Percentiles rank a stretch among this genome's conserved stretches.
phyloP scores from a whole-genome alignment of 257 asterid genomes.

The Przewalskia tangutica region DNA sequence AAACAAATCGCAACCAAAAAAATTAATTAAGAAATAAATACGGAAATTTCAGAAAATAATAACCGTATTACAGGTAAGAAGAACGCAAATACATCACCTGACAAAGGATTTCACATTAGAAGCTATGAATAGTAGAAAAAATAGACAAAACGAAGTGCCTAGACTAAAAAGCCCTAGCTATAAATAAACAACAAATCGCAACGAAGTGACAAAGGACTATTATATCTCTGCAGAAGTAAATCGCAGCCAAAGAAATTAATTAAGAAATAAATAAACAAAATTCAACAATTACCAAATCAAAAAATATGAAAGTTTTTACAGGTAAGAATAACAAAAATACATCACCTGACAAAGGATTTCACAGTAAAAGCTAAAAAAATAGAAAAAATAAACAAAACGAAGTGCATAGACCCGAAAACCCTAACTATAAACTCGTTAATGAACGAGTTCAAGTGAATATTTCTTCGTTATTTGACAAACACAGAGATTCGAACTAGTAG shows the following conservation, averaged over 20 bases:
- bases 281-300: too few relatives aligned
- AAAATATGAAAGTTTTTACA: background rate
- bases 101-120: background rate
- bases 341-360: background rate
- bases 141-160: background rate
- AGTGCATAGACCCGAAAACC: background rate
- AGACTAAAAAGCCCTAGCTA: background rate
- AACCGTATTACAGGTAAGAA: background rate
- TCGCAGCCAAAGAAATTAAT: background rate
- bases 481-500: background rate
- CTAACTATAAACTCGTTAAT: background rate
- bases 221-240: slow-evolving; percentile 2
- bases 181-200: background rate
- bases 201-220: background rate
- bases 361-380: background rate
- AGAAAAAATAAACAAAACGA: background rate
- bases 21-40: background rate
- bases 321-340: background rate
- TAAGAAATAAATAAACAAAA: background rate
- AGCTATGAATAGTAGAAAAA: background rate
- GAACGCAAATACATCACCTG: background rate
- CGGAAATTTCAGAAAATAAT: background rate
- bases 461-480: background rate
- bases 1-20: background rate
- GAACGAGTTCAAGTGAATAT: background rate